Conservation (phyloP, 2,329 filamentous ascomycete species). For the Amylocarpus encephaloides region DNA sequence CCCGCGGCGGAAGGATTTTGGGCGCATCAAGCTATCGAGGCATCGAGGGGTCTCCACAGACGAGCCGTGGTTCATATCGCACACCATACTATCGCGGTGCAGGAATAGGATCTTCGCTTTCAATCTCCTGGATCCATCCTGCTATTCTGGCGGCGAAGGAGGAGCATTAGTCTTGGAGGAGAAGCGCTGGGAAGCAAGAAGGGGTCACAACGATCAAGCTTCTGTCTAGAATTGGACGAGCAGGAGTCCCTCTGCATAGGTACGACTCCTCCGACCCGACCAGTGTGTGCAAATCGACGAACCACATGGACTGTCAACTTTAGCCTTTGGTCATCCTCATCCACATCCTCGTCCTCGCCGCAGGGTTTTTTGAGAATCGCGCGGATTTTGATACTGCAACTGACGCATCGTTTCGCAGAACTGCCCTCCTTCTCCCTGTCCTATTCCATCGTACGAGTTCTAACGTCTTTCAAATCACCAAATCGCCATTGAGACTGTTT, state of each 20-base stretch:
- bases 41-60: background rate
- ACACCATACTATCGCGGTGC: background rate
- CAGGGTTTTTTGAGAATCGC: background rate
- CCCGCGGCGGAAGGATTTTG: background rate
- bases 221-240: too few relatives aligned
- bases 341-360: background rate
- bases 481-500: too few relatives aligned
- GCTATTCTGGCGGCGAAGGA: background rate
- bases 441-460: too few relatives aligned
- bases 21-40: background rate
- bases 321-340: conserved; percentile 1
- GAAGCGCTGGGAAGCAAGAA: background rate
- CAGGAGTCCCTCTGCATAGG: background rate
- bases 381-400: background rate
- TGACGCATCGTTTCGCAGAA: too few relatives aligned
- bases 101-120: background rate
- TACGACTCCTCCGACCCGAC: background rate
- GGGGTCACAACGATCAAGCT: background rate
- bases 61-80: background rate
- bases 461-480: too few relatives aligned
- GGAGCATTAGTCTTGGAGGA: background rate
- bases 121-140: background rate
- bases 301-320: background rate
- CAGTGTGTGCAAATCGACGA: background rate
- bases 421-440: too few relatives aligned